Base-by-base conservation (phyloP, 768 basidiomycete species). In the Pisolithus marmoratus region DNA sequence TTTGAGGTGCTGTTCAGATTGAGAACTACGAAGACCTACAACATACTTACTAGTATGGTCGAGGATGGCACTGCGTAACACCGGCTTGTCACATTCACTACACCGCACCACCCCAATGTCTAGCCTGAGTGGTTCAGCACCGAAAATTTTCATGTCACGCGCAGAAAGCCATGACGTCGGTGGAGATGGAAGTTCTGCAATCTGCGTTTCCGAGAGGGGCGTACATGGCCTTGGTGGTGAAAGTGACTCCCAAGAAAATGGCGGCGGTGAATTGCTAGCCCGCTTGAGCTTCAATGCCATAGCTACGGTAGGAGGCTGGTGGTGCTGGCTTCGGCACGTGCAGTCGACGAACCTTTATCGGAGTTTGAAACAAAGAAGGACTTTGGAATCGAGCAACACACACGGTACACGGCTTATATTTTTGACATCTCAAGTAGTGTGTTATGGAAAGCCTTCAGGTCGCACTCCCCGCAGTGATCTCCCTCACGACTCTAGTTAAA, bases 131-230 rank as follows among this genome's bases (percentile, higher is more conserved):
- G 92, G 90, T 51, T 84, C 75, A 2, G 84, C 75, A 29, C 91
- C 91, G 67, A 88, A 95, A 54, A 87, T 77, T 73, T 85, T 87
- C 92, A 92, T 94, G 61, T 94, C 90, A 44, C 79, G 78, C 8
- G 87, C 90, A 24, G 86, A 81, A 14, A 94, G 83, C 84, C 90
- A 91, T 72, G 83, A 78, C 22, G 90, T 87, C 0, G 92, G 91
- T 0, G 91, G 90, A 0, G 86, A 82, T 0, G 80, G 77, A 3
- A 83, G 68, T 1, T 74, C 72, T 3, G 74, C 62, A 5, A 72
- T 58, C 40, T 78, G 73, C 1, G 63, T 54, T 19, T 67, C 65
- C 6, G 72, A 53, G 11, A 70, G 65, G 0, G 75, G 69, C 8
- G 72, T 62, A 1, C 5, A 17, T 12, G 45, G 31, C 24, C 57